These are phyloP conservation scores for Paspalum notatum DNA, from an alignment of 176 grass and related monocot genomes.

Conservation along the genomic window DNA sequence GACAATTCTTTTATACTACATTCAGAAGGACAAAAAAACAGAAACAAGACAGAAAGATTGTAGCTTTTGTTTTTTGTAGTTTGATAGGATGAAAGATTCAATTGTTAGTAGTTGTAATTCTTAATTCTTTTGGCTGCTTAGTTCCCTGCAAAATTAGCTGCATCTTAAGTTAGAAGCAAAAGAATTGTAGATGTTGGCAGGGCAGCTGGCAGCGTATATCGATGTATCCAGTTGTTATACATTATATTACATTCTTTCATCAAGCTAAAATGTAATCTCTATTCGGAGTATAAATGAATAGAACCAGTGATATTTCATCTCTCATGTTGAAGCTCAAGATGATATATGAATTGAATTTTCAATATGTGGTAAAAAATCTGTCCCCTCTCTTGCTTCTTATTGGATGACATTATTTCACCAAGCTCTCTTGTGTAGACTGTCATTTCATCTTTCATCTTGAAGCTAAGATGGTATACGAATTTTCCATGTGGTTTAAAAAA, in stretches of 20 bases:
- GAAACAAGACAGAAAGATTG: slow-evolving; percentile 36
- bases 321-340: too few relatives aligned
- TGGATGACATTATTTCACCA: too few relatives aligned
- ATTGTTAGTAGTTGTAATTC: slow-evolving; percentile 52
- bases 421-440: too few relatives aligned
- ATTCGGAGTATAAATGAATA: background rate
- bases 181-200: slow-evolving; percentile 43
- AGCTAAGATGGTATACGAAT: too few relatives aligned
- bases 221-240: slow-evolving; percentile 27
- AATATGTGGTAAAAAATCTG: too few relatives aligned
- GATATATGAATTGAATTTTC: too few relatives aligned
- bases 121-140: slow-evolving; percentile 57
- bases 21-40: slow-evolving; percentile 30
- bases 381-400: too few relatives aligned
- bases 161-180: slow-evolving; percentile 23
- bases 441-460: too few relatives aligned
- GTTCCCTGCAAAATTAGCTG: slow-evolving; percentile 36
- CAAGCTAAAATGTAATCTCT: background rate
- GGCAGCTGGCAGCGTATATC: slow-evolving; percentile 17
- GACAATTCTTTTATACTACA: slow-evolving; percentile 62
- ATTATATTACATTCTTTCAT: slow-evolving; percentile 22
- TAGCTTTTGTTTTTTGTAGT: slow-evolving; percentile 39
- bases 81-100: slow-evolving; percentile 43
- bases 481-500: too few relatives aligned
- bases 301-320: background rate